Percentiles rank a stretch among this genome's conserved stretches.
Evolutionary conservation across 1,284 basidiomycete species (phyloP).

Genomic region (Lignosus rhinocerotis): DNA sequence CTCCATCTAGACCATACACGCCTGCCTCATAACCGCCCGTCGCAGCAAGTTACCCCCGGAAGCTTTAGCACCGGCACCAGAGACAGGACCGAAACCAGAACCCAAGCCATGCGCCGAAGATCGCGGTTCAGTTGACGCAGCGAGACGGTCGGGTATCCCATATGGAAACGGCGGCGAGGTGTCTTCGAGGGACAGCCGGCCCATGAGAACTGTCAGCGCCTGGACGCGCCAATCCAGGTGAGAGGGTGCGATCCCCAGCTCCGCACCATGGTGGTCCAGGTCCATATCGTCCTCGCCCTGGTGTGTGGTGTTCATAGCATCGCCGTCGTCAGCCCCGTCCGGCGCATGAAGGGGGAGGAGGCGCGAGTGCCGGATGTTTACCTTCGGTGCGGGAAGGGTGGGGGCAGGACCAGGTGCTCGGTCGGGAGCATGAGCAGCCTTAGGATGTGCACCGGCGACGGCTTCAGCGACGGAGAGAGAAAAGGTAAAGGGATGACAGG

Average conservation of each 20-base stretch:
- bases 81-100: not conserved
- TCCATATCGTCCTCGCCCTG: not conserved
- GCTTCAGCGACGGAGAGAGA: not conserved
- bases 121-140: not conserved
- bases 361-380: not conserved
- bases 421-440: not conserved
- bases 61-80: not conserved
- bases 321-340: not conserved
- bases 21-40: not conserved
- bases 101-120: not conserved
- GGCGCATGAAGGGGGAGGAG: not conserved
- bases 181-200: not conserved
- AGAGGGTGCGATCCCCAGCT: not conserved
- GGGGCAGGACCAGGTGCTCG: not conserved
- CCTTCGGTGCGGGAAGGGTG: not conserved
- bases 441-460: not conserved
- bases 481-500: not conserved
- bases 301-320: not conserved
- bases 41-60: not conserved
- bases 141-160: not conserved
- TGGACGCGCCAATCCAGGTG: not conserved
- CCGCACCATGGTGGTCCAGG: not conserved
- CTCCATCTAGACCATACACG: not conserved
- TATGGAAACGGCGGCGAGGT: not conserved
- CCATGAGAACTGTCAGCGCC: not conserved